Evolutionary conservation across 2,329 filamentous ascomycete species (phyloP).

Genomic region (Neospermospora avenae): DNA sequence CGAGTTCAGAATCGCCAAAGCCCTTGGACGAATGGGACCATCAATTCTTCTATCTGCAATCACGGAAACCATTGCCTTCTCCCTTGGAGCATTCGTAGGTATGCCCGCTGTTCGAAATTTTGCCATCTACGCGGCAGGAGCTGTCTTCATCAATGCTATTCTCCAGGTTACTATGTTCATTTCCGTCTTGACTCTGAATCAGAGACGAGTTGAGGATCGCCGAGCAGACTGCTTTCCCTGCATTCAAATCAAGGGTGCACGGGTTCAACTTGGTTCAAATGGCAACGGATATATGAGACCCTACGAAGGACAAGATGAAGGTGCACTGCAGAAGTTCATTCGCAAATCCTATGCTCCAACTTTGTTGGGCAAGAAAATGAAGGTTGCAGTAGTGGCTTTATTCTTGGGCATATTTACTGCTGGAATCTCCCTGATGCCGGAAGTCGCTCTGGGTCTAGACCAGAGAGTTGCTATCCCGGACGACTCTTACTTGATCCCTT

Average conservation of each 20-base stretch:
- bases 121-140: conserved; percentile 91
- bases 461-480: conserved; percentile 92
- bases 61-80: conserved; percentile 91
- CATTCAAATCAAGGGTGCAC: conserved; percentile 72
- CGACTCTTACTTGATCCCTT: conserved; percentile 91
- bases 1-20: conserved; percentile 78
- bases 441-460: conserved; percentile 83
- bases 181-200: conserved; percentile 86
- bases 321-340: conserved; percentile 80
- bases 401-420: conserved; percentile 88
- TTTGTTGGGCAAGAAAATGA: conserved; percentile 76
- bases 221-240: conserved; percentile 92
- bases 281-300: conserved; percentile 44
- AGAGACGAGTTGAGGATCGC: conserved; percentile 82
- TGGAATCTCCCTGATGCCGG: conserved; percentile 78
- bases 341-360: conserved; percentile 83
- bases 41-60: conserved; percentile 94
- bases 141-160: conserved; percentile 95
- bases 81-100: conserved; percentile 86
- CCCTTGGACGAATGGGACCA: conserved; percentile 93
- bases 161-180: conserved; percentile 97
- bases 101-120: conserved; percentile 99
- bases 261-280: conserved; percentile 63
- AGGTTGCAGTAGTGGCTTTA: conserved; percentile 69
- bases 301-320: conserved; percentile 69